Base-by-base conservation (phyloP, 176 grass and related monocot genomes). In the Urochloa ruziziensis region DNA sequence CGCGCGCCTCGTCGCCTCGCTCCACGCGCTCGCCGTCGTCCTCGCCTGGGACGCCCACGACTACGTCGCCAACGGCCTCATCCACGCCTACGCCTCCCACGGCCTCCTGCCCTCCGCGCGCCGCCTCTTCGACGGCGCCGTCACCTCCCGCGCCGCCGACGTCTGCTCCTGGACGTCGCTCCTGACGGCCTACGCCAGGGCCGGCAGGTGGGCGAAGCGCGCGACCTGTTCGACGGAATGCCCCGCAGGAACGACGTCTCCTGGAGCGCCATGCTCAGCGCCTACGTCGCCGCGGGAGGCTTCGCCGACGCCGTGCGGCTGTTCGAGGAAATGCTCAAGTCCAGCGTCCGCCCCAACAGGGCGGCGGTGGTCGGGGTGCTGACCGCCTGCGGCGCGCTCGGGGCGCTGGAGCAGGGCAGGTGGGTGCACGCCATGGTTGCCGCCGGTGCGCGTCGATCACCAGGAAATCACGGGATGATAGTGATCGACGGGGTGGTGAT, bases 31-130 rank as follows among this genome's bases (percentile, higher is more conserved):
- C 53, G 73, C 86, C 64, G 35, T 91, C 2, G 4, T 78, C 43
- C 83, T 91, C 43, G 86, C 43, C 8, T 86, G 70, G 62, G 83
- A 86, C 74, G 76, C 75, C 56, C 89, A 89, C 72, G 54, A 54
- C 44, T 94, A 90, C 74, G 91, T 93, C 32, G 75, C 80, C 88
- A 93, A 93, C 39, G 88, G 85, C 28, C 75, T 93, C 52, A 88
- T 93, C 46, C 85, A 90, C 80, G 75, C 86, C 74, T 94, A 91
- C 86, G 80, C 92, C 62, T 72, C 80, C 16, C 78, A 36, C n/a
- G 88, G 86, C 36, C 62, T 65, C 21, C 32, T 91, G 48, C 8
- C 2, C 33, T 46, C 75, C 25, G 89, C 92, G 0, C 83, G 86
- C 51, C 71, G 62, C 57, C 58, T 89, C 57, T 91, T 94, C 80